phyloP scores from a whole-genome alignment of 495 filamentous ascomycete species.

The Trichoderma reesei region DNA sequence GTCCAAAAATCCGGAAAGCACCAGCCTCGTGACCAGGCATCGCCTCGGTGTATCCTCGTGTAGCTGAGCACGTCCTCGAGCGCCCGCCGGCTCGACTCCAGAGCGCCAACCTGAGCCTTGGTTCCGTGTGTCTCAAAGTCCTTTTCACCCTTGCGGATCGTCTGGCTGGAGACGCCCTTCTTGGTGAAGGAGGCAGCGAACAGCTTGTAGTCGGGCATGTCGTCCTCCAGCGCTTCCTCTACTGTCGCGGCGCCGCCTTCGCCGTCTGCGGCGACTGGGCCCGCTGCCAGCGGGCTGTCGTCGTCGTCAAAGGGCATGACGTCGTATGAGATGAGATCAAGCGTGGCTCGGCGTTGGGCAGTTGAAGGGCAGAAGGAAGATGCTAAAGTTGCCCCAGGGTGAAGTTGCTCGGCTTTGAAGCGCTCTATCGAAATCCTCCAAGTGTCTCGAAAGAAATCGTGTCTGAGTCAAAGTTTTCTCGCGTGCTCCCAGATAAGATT shows the following conservation, averaged over 20 bases:
- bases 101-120: constrained; percentile 59
- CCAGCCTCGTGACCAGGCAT: constrained; percentile 44
- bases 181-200: constrained; percentile 43
- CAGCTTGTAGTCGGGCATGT: constrained; percentile 75
- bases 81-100: constrained; percentile 71
- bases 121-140: constrained; percentile 95
- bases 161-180: constrained; percentile 31
- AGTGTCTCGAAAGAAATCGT: too few species aligned
- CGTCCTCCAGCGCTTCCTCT: constrained; percentile 53
- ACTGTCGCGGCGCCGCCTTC: constrained; percentile 19
- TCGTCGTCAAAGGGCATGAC: constrained; percentile 38
- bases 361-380: too few species aligned
- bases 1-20: constrained; percentile 42
- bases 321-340: background rate
- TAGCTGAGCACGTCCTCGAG: constrained; percentile 82
- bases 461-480: too few species aligned
- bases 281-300: constrained; percentile 22
- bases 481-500: too few species aligned
- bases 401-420: too few species aligned
- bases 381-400: too few species aligned
- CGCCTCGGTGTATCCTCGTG: constrained; percentile 53
- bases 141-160: constrained; percentile 62
- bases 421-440: too few species aligned
- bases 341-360: too few species aligned
- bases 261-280: constrained; percentile 7